A percentile compares a stretch with the other conserved stretches of the same genome.
These are phyloP conservation scores for Ailanthus altissimus DNA, from an alignment of 345 rosid species.

Conservation along the genomic window DNA sequence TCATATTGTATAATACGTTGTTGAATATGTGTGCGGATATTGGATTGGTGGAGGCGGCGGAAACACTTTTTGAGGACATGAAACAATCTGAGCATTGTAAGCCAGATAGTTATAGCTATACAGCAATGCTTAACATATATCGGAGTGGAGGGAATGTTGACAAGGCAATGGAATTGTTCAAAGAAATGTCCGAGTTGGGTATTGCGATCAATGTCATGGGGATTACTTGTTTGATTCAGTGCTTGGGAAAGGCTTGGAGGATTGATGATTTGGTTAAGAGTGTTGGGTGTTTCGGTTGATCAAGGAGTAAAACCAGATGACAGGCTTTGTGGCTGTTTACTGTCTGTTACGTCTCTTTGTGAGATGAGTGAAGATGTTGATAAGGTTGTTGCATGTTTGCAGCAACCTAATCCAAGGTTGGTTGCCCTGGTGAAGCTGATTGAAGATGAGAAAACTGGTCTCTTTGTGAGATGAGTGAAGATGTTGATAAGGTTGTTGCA, in stretches of 20 bases:
- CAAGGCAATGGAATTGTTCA: constrained; percentile 68
- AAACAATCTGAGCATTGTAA: constrained; percentile 50
- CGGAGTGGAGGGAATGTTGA: constrained; percentile 76
- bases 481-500: constrained; percentile 55
- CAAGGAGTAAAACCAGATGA: constrained; percentile 75
- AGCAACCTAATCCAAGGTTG: constrained; percentile 63
- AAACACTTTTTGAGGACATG: constrained; percentile 78
- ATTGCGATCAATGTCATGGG: constrained; percentile 86
- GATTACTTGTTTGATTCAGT: constrained; percentile 78
- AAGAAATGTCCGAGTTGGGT: constrained; percentile 59
- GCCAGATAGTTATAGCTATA: constrained; percentile 86
- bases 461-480: constrained; percentile 54
- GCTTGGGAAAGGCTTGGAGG: constrained; percentile 73
- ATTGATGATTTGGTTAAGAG: constrained; percentile 65
- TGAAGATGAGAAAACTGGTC: constrained; percentile 41
- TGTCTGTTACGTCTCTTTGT: constrained; percentile 73
- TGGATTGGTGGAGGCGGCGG: constrained; percentile 84
- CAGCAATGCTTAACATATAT: constrained; percentile 83
- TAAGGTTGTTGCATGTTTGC: constrained; percentile 68
- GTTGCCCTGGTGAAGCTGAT: constrained; percentile 55
- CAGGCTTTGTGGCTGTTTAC: constrained; percentile 84
- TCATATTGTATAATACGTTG: constrained; percentile 78
- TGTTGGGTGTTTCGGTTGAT: constrained; percentile 46
- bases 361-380: constrained; percentile 50
- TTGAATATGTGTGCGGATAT: constrained; percentile 91